These are phyloP conservation scores for Sphagnurus paluster DNA, from an alignment of 1,284 basidiomycete genomes.

Conservation along the genomic window DNA sequence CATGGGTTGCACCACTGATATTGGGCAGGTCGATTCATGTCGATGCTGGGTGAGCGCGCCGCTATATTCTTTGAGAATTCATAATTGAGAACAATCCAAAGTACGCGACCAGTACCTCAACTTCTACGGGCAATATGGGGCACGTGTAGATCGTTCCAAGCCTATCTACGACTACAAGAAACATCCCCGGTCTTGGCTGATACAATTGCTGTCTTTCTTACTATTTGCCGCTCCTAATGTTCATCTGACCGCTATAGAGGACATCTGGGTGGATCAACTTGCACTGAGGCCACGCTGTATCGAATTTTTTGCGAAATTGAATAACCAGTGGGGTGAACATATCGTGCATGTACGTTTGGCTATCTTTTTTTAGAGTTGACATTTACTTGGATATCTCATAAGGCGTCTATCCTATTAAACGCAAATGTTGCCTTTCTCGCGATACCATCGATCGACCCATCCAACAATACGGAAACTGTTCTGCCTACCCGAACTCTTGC, in stretches of 20 bases:
- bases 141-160: slow-evolving; percentile 47
- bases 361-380: not conserved
- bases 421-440: slow-evolving; percentile 36
- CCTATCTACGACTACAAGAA: slow-evolving; percentile 31
- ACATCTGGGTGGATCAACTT: slow-evolving; percentile 40
- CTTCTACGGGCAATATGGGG: slow-evolving; percentile 51
- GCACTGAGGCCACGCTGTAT: slow-evolving; percentile 39
- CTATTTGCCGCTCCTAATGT: slow-evolving; percentile 42
- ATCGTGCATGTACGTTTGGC: slow-evolving; percentile 44
- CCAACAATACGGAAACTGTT: slow-evolving; percentile 16
- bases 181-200: slow-evolving; percentile 25
- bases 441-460: slow-evolving; percentile 31
- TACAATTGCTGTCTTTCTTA: slow-evolving; percentile 33
- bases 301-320: slow-evolving; percentile 41
- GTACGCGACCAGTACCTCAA: slow-evolving; percentile 48
- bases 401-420: slow-evolving; percentile 35
- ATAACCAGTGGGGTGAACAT: slow-evolving; percentile 50
- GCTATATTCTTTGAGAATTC: no score
- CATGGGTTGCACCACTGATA: not conserved
- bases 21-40: slow-evolving; percentile 30
- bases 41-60: slow-evolving; percentile 2
- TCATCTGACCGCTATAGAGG: slow-evolving; percentile 34
- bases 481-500: slow-evolving; percentile 29
- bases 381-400: not conserved
- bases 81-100: slow-evolving; percentile 18